phyloP scores from a whole-genome alignment of 106 monocot species.

The Chionographis japonica region DNA sequence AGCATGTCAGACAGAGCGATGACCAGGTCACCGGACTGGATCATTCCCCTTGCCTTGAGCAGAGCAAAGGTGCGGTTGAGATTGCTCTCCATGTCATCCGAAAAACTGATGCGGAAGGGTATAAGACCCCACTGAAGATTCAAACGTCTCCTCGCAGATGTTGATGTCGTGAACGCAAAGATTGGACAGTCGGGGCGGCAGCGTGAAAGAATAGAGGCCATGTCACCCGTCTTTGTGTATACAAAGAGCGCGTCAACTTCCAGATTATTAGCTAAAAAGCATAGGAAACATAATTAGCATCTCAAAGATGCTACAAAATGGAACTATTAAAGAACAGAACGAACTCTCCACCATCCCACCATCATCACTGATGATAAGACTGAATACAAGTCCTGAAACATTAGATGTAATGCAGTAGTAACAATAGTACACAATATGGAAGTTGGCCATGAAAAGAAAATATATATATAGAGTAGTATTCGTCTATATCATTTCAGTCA shows the following conservation, averaged over 20 bases:
- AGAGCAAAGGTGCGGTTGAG: slow-evolving; percentile 88
- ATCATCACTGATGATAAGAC: too few relatives aligned
- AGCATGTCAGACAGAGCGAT: slow-evolving; percentile 71
- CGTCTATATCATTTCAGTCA: too few relatives aligned
- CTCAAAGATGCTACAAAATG: too few relatives aligned
- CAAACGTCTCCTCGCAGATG: slow-evolving; percentile 69
- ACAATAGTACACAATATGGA: too few relatives aligned
- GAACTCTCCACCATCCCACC: too few relatives aligned
- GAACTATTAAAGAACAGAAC: too few relatives aligned
- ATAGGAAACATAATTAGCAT: background rate
- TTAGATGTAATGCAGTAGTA: too few relatives aligned
- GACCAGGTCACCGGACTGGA: slow-evolving; percentile 83
- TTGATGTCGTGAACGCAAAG: slow-evolving; percentile 89
- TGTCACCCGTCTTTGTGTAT: slow-evolving; percentile 70
- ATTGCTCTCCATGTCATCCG: slow-evolving; percentile 98
- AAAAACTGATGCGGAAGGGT: slow-evolving; percentile 81
- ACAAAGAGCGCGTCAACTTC: slow-evolving; percentile 77
- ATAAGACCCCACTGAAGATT: slow-evolving; percentile 99
- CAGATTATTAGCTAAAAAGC: slow-evolving; percentile 58
- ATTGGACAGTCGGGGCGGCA: slow-evolving; percentile 98
- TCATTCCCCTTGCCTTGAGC: slow-evolving; percentile 94
- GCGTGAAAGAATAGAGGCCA: slow-evolving; percentile 91
- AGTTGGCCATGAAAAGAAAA: too few relatives aligned
- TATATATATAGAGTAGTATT: too few relatives aligned
- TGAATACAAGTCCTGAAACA: too few relatives aligned